Evolutionary conservation across 495 filamentous ascomycete species (phyloP).

Genomic region (Aspergillus wentii): DNA sequence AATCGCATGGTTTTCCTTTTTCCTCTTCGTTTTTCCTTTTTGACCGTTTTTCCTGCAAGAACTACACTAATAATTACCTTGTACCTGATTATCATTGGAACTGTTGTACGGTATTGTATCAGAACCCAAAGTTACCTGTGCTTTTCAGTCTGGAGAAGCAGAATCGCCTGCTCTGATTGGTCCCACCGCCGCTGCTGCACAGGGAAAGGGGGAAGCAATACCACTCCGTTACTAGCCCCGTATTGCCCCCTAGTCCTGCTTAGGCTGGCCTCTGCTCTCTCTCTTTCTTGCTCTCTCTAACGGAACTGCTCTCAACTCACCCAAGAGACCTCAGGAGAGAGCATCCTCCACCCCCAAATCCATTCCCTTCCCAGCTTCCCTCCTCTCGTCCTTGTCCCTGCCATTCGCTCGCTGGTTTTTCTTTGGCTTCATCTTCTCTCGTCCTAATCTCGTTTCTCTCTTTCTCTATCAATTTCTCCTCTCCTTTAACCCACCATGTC

Average conservation of each 20-base stretch:
- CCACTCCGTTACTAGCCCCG: no score
- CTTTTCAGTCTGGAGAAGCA: slow-evolving; percentile 6
- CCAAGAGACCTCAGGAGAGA: slow-evolving; percentile 28
- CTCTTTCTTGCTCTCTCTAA: slow-evolving; percentile 15
- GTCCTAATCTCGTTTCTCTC: not conserved
- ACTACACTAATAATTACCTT: no score
- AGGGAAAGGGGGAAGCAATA: slow-evolving; percentile 14
- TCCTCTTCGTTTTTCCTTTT: no score
- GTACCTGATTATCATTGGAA: no score
- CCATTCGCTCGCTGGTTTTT: not conserved
- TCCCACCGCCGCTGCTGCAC: not conserved
- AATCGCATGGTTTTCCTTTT: no score
- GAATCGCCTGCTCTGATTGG: slow-evolving; percentile 3
- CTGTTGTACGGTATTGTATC: no score
- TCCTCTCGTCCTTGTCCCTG: slow-evolving; percentile 13
- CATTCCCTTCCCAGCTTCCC: slow-evolving; percentile 11
- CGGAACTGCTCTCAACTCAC: slow-evolving; percentile 8
- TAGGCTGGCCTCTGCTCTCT: slow-evolving; percentile 1
- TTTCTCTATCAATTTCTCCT: slow-evolving; percentile 8
- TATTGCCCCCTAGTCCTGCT: slow-evolving; percentile 1
- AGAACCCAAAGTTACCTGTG: not conserved
- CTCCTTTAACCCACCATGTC: slow-evolving; percentile 47
- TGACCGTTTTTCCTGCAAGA: no score
- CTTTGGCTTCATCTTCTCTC: slow-evolving; percentile 9
- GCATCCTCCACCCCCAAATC: slow-evolving; percentile 20